phyloP scores from a whole-genome alignment of 140 eudicot species.

The Ambrosia hybrid region DNA sequence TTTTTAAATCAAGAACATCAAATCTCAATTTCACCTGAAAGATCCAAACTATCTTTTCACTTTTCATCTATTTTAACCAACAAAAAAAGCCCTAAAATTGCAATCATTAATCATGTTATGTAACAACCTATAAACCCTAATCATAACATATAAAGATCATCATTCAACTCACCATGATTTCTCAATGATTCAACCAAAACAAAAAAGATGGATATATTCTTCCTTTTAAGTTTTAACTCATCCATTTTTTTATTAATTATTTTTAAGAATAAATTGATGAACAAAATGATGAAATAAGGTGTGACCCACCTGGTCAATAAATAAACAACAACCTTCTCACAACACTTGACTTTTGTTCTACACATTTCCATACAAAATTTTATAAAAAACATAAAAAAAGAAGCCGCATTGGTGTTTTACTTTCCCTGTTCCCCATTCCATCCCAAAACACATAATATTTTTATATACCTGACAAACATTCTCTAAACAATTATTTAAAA shows the following conservation, averaged over 20 bases:
- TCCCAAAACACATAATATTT: slow-evolving; percentile 28
- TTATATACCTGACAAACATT: slow-evolving; percentile 33
- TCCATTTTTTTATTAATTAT: background rate
- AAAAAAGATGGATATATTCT: slow-evolving; percentile 20
- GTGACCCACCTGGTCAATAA: slow-evolving; percentile 49
- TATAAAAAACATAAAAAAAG: slow-evolving; percentile 20
- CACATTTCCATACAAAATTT: slow-evolving; percentile 21
- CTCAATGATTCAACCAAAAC: slow-evolving; percentile 25
- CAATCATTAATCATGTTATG: background rate
- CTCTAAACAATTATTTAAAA: slow-evolving; percentile 19
- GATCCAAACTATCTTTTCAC: background rate
- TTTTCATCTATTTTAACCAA: background rate
- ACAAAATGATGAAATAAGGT: slow-evolving; percentile 11
- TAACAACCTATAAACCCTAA: slow-evolving; percentile 20
- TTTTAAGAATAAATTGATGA: background rate
- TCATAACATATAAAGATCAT: slow-evolving; percentile 14
- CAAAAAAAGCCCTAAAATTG: slow-evolving; percentile 6
- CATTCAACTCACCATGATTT: slow-evolving; percentile 32
- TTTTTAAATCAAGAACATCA: background rate
- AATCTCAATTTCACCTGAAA: slow-evolving; percentile 3
- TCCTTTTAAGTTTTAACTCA: slow-evolving; percentile 13
- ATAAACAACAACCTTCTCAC: slow-evolving; percentile 27
- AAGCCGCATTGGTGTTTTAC: slow-evolving; percentile 40
- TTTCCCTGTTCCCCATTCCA: slow-evolving; percentile 43
- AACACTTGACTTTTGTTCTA: slow-evolving; percentile 35